Conservation (phyloP, 2,329 filamentous ascomycete species). For the Fusarium illudens region DNA sequence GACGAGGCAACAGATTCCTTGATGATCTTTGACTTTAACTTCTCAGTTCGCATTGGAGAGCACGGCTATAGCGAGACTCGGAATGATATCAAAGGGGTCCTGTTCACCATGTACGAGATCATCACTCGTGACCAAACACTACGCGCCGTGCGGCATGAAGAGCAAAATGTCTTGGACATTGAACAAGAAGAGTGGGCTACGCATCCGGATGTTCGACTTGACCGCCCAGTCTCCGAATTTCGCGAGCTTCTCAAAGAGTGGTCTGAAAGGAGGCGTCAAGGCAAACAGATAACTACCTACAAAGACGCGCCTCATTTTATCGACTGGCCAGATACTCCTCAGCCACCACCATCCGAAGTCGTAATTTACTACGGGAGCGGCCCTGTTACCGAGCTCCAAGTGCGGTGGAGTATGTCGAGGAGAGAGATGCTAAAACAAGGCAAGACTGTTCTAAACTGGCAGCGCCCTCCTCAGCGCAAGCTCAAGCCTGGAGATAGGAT, state of each 20-base stretch:
- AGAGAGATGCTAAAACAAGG: slow-evolving; percentile 1
- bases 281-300: slow-evolving; percentile 14
- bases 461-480: slow-evolving; percentile 10
- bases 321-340: slow-evolving; percentile 34
- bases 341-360: background rate
- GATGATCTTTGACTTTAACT: slow-evolving; percentile 51
- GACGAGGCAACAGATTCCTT: slow-evolving; percentile 46
- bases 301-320: slow-evolving; percentile 33
- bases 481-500: slow-evolving; percentile 10
- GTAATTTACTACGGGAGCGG: background rate
- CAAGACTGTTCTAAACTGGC: slow-evolving; percentile 25
- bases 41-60: slow-evolving; percentile 34
- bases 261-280: slow-evolving; percentile 17
- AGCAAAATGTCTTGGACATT: slow-evolving; percentile 37
- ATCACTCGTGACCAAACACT: slow-evolving; percentile 45
- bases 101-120: slow-evolving; percentile 51
- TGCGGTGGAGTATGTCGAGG: background rate
- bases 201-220: slow-evolving; percentile 46
- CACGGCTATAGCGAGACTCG: slow-evolving; percentile 24
- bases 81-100: slow-evolving; percentile 47
- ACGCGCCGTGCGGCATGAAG: slow-evolving; percentile 32
- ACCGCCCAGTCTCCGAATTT: slow-evolving; percentile 44
- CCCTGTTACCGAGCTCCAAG: background rate
- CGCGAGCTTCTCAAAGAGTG: slow-evolving; percentile 41
- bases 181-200: slow-evolving; percentile 43